phyloP scores from a whole-genome alignment of 805 yeast species.

The Nematodospora valgi region DNA sequence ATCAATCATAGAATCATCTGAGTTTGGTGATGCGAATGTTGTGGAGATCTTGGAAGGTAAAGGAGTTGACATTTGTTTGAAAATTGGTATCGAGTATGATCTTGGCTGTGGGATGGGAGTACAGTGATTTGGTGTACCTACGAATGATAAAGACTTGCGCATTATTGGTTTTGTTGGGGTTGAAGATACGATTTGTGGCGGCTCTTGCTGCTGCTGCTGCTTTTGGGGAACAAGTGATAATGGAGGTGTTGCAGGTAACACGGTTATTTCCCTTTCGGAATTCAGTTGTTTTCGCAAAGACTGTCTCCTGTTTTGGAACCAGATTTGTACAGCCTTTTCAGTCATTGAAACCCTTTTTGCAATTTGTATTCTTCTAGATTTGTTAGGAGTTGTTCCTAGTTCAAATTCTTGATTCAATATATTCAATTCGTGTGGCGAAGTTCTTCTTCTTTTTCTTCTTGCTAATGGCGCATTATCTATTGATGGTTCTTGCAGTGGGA shows the following conservation, averaged over 20 bases:
- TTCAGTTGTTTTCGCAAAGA: conserved; percentile 54
- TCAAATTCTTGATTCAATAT: conserved; percentile 79
- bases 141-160: conserved; percentile 21
- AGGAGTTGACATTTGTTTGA: conserved; percentile 3
- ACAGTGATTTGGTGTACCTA: conserved; percentile 15
- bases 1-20: neutral
- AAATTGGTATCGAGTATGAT: conserved; percentile 15
- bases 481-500: conserved; percentile 74
- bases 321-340: conserved; percentile 96
- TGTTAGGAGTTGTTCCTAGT: conserved; percentile 77
- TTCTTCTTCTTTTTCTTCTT: conserved; percentile 91
- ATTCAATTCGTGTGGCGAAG: conserved; percentile 81
- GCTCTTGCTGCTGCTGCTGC: conserved; percentile 7
- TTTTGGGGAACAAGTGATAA: conserved; percentile 2
- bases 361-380: conserved; percentile 68
- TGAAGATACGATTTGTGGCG: conserved; percentile 17
- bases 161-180: conserved; percentile 24
- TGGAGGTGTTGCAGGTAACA: conserved; percentile 37
- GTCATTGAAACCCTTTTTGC: conserved; percentile 85
- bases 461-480: conserved; percentile 92
- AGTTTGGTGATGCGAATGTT: neutral
- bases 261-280: conserved; percentile 39
- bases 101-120: conserved; percentile 19
- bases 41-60: neutral
- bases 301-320: conserved; percentile 97